Percentiles rank a stretch among this genome's conserved stretches.
Evolutionary conservation across 2,329 filamentous ascomycete genomes (phyloP).

Genomic region (Ophiosphaerella narmari): DNA sequence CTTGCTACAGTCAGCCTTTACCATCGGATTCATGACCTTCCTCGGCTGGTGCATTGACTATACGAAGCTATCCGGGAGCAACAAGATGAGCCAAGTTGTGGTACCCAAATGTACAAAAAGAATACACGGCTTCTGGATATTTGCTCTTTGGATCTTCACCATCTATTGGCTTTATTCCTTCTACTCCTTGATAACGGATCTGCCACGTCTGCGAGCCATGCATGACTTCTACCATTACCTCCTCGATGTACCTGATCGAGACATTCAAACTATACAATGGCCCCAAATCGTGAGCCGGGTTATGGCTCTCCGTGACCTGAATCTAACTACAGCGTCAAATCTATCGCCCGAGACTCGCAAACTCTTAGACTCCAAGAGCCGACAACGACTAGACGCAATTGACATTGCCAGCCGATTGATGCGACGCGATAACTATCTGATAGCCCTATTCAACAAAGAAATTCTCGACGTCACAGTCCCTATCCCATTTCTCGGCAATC

Average conservation of each 20-base stretch:
- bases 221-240: constrained; percentile 85
- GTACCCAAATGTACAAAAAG: constrained; percentile 73
- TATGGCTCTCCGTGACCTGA: constrained; percentile 82
- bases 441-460: constrained; percentile 97
- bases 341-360: constrained; percentile 63
- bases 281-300: constrained; percentile 85
- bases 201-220: constrained; percentile 74
- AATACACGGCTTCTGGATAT: constrained; percentile 77
- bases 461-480: constrained; percentile 85
- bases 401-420: constrained; percentile 97
- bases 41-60: constrained; percentile 87
- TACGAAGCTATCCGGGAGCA: constrained; percentile 68
- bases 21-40: constrained; percentile 81
- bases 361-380: constrained; percentile 80
- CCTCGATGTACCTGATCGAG: constrained; percentile 79
- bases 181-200: constrained; percentile 73
- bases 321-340: constrained; percentile 76
- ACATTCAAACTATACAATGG: constrained; percentile 95
- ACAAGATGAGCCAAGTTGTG: constrained; percentile 63
- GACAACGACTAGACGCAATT: constrained; percentile 92
- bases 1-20: constrained; percentile 80
- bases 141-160: constrained; percentile 81
- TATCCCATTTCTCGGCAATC: constrained; percentile 77
- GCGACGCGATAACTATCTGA: constrained; percentile 95
- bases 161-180: constrained; percentile 85